Evolutionary conservation across 805 yeast genomes (phyloP).

Genomic region (Spathaspora sp.): DNA sequence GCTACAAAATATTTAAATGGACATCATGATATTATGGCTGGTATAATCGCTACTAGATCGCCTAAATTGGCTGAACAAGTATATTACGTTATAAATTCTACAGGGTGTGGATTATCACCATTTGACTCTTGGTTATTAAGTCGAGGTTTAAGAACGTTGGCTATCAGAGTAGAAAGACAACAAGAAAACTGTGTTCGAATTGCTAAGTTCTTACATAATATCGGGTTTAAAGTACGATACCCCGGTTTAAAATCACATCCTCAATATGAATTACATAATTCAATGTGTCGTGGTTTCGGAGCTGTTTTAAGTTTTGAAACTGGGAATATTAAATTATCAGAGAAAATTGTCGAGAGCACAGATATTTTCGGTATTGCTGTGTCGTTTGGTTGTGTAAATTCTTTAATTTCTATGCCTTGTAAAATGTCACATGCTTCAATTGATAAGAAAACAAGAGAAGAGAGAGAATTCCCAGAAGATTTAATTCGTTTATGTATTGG

Average conservation of each 20-base stretch:
- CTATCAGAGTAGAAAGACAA: slow-evolving; percentile 83
- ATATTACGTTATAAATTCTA: slow-evolving; percentile 78
- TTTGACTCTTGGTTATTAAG: slow-evolving; percentile 88
- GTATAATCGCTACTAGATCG: slow-evolving; percentile 71
- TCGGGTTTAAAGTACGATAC: slow-evolving; percentile 76
- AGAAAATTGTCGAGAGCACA: slow-evolving; percentile 70
- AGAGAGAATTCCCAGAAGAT: slow-evolving; percentile 90
- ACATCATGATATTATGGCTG: slow-evolving; percentile 97
- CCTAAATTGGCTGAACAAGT: slow-evolving; percentile 63
- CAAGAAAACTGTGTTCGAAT: slow-evolving; percentile 74
- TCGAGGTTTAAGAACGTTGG: slow-evolving; percentile 85
- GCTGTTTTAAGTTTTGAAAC: slow-evolving; percentile 90
- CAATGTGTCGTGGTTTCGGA: slow-evolving; percentile 80
- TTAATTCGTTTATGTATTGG: slow-evolving; percentile 88
- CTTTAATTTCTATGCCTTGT: slow-evolving; percentile 90
- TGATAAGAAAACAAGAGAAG: slow-evolving; percentile 80
- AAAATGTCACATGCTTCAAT: slow-evolving; percentile 97
- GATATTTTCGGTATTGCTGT: slow-evolving; percentile 85
- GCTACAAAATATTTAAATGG: slow-evolving; percentile 93
- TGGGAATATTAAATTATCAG: slow-evolving; percentile 63
- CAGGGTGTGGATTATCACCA: slow-evolving; percentile 90
- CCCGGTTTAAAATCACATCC: slow-evolving; percentile 85
- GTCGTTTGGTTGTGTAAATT: slow-evolving; percentile 91
- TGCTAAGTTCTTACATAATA: slow-evolving; percentile 65
- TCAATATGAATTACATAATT: slow-evolving; percentile 72